Conservation (phyloP, 2,329 filamentous ascomycete genomes). For the Parastagonospora nodorum region DNA sequence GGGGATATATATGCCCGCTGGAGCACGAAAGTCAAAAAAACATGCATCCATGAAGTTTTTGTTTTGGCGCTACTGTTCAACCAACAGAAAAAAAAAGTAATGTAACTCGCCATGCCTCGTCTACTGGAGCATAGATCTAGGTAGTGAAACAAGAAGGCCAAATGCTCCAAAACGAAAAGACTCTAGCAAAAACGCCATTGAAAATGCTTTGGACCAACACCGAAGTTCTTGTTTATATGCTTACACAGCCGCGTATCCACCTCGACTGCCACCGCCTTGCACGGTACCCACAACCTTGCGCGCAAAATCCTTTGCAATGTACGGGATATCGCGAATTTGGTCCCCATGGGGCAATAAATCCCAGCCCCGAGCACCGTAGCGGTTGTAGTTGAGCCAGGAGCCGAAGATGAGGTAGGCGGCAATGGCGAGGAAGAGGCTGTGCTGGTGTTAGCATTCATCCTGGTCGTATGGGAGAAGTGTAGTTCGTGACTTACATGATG, state of each 20-base stretch:
- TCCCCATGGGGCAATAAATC: slow-evolving; percentile 92
- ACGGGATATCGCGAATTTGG: slow-evolving; percentile 88
- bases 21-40: too few relatives aligned
- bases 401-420: slow-evolving; percentile 96
- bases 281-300: slow-evolving; percentile 80
- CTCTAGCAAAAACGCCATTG: neutral
- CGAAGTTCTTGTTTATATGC: neutral
- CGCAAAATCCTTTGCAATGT: slow-evolving; percentile 86
- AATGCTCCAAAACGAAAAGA: neutral
- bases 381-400: slow-evolving; percentile 98
- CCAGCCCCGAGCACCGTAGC: slow-evolving; percentile 93
- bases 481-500: slow-evolving; percentile 71
- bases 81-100: too few relatives aligned
- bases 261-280: slow-evolving; percentile 80
- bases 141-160: neutral
- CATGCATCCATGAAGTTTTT: too few relatives aligned
- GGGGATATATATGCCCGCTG: too few relatives aligned
- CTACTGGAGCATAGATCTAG: neutral
- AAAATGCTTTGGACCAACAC: too few relatives aligned
- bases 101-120: too few relatives aligned
- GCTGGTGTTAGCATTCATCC: slow-evolving; percentile 9
- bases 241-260: slow-evolving; percentile 93
- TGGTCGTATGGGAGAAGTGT: neutral
- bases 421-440: slow-evolving; percentile 79
- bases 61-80: too few relatives aligned